Percentiles rank a stretch among this genome's conserved stretches.
Conservation (phyloP, 345 rosid genomes). For the Eucalyptus virginea region DNA sequence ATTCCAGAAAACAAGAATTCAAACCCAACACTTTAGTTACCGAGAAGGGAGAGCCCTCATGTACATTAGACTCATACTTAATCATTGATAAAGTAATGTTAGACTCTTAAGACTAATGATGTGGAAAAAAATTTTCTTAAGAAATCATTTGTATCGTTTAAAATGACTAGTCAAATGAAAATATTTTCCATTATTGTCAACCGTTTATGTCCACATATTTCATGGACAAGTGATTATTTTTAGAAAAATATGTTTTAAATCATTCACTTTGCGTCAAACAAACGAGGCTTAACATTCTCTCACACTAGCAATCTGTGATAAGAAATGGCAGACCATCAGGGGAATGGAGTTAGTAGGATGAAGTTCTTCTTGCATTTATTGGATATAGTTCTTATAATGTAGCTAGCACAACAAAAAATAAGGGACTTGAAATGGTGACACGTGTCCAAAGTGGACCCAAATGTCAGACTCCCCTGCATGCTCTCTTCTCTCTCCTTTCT, state of each 20-base stretch:
- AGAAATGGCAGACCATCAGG: not conserved
- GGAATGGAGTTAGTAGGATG: not conserved
- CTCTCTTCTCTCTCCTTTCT: no score
- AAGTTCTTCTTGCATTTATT: not conserved
- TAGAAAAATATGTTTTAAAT: no score
- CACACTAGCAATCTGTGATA: not conserved
- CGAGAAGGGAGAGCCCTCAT: not conserved
- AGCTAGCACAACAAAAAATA: no score
- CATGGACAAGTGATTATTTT: not conserved
- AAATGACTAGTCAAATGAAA: no score
- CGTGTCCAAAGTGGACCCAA: no score
- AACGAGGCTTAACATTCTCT: not conserved
- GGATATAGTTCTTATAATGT: no score
- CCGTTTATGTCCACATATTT: no score
- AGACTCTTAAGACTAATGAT: not conserved
- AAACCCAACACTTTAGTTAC: not conserved
- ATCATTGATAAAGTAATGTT: not conserved
- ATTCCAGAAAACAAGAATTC: not conserved
- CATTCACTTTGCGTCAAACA: no score
- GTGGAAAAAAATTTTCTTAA: not conserved
- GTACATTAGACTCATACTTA: not conserved
- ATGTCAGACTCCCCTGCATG: rapidly evolving
- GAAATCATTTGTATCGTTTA: no score
- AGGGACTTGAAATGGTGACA: no score
- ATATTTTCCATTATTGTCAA: not conserved